phyloP scores from a whole-genome alignment of 148 eudicot species.

The Mesembryanthemum crystallinum region DNA sequence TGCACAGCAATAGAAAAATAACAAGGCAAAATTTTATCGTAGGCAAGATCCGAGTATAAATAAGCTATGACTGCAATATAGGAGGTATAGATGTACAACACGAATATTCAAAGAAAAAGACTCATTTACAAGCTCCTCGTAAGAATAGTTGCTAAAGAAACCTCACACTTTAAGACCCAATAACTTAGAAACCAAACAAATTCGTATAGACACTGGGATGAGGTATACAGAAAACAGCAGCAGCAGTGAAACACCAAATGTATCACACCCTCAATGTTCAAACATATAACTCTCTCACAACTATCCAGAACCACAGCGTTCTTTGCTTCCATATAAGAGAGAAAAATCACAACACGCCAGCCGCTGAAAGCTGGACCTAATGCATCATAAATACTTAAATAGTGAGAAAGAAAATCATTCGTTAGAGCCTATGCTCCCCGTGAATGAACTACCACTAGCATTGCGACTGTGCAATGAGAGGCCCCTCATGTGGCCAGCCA shows the following conservation, averaged over 20 bases:
- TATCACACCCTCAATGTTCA: constrained; percentile 2
- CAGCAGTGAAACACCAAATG: background rate
- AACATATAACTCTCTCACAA: background rate
- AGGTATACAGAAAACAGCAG: background rate
- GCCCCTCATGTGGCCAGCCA: constrained; percentile 67
- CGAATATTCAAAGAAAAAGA: background rate
- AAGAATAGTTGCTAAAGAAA: background rate
- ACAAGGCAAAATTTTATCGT: too few relatives aligned
- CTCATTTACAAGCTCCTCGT: constrained; percentile 25
- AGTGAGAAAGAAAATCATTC: constrained; percentile 33
- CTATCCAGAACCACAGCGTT: background rate
- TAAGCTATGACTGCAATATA: background rate
- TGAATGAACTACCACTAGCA: constrained; percentile 72
- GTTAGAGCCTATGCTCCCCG: constrained; percentile 58
- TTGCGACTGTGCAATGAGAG: constrained; percentile 78
- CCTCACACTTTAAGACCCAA: constrained; percentile 1
- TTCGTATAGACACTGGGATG: background rate
- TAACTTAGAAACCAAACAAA: constrained; percentile 14
- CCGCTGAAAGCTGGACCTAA: background rate
- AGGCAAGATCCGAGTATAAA: background rate
- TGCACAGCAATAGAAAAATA: background rate
- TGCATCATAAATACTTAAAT: background rate
- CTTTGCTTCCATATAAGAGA: constrained; percentile 1
- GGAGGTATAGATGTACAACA: constrained; percentile 8
- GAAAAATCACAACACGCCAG: background rate